A percentile compares a stretch with the other conserved stretches of the same genome.
phyloP scores from a whole-genome alignment of 202 grass and related monocot genomes.

The Cymbopogon flexuosus region DNA sequence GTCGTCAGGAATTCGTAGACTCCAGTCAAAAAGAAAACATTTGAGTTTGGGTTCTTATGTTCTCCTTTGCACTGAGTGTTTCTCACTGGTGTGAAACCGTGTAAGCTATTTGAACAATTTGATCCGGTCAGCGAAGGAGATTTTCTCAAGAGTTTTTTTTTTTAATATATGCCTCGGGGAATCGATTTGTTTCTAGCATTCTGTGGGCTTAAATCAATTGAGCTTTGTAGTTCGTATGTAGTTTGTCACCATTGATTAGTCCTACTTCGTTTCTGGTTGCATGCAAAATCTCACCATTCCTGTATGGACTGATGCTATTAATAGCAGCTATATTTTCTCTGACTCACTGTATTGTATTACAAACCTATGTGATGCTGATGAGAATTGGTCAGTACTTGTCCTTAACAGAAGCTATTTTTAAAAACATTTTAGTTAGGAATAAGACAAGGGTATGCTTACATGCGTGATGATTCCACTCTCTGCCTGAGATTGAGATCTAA shows the following conservation, averaged over 20 bases:
- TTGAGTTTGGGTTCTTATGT: neutral
- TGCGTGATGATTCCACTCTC: neutral
- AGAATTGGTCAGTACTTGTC: neutral
- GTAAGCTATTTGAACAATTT: slow-evolving; percentile 2
- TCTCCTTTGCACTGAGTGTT: slow-evolving; percentile 19
- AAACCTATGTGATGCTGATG: neutral
- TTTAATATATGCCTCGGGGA: neutral
- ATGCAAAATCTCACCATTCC: neutral
- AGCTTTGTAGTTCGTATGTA: neutral
- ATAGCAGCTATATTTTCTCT: neutral
- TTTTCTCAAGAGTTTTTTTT: neutral
- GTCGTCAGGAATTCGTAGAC: neutral
- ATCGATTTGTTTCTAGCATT: neutral
- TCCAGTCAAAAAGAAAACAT: neutral
- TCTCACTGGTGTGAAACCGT: neutral
- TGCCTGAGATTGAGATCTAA: slow-evolving; percentile 17
- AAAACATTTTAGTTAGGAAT: neutral
- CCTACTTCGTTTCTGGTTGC: neutral
- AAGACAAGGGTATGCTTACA: neutral
- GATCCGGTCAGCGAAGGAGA: neutral
- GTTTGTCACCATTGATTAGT: neutral
- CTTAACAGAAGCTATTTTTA: neutral
- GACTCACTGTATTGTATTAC: neutral
- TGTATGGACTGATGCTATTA: neutral
- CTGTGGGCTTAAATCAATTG: neutral